phyloP scores from a whole-genome alignment of 257 asterid species.

The Petunia axillaris region DNA sequence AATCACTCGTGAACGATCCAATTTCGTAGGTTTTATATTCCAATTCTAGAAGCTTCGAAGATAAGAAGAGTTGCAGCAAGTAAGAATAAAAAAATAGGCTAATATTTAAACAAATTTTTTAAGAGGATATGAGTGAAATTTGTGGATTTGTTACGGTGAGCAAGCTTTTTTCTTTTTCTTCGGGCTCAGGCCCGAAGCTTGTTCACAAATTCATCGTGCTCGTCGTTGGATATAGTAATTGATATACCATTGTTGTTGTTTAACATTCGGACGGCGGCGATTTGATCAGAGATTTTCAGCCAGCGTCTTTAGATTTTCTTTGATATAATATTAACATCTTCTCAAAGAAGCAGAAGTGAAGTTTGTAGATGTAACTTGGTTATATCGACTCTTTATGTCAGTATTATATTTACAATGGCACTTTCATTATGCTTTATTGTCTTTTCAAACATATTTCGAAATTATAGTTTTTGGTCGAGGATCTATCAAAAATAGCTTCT shows the following conservation, averaged over 20 bases:
- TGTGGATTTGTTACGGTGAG: constrained; percentile 47
- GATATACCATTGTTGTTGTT: constrained; percentile 39
- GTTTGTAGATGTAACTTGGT: too few species aligned
- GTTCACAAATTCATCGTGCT: constrained; percentile 55
- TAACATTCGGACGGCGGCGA: constrained; percentile 23
- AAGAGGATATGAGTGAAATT: constrained; percentile 45
- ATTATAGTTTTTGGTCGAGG: too few species aligned
- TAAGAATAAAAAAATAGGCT: constrained; percentile 69
- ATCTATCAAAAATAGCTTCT: too few species aligned
- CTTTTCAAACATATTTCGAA: too few species aligned
- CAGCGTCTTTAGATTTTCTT: too few species aligned
- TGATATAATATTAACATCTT: too few species aligned
- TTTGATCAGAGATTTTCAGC: too few species aligned
- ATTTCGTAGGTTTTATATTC: constrained; percentile 32
- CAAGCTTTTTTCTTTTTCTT: constrained; percentile 72
- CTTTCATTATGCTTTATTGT: too few species aligned
- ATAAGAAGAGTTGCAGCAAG: constrained; percentile 53
- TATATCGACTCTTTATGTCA: too few species aligned
- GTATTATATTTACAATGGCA: too few species aligned
- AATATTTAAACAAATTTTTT: constrained; percentile 59
- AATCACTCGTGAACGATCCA: constrained; percentile 25
- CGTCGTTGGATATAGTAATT: constrained; percentile 73
- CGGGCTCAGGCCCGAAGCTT: constrained; percentile 54
- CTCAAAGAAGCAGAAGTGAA: too few species aligned
- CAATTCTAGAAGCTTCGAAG: constrained; percentile 66